Percentiles rank a stretch among this genome's conserved stretches.
phyloP scores from a whole-genome alignment of 768 basidiomycete species.

The Russula ochroleuca region DNA sequence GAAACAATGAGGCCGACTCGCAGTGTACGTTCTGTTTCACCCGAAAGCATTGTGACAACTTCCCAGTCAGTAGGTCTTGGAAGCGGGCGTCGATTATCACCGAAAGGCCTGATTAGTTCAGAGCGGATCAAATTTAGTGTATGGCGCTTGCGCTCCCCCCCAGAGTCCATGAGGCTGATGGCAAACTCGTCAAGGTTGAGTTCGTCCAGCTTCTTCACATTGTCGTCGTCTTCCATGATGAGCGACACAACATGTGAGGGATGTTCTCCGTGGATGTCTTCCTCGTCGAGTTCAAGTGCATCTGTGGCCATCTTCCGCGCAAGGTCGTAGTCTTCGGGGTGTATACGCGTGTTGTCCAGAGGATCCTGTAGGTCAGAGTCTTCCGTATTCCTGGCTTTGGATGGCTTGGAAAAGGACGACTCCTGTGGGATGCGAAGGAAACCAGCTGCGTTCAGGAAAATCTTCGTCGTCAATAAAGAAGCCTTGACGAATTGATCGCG shows the following conservation, averaged over 20 bases:
- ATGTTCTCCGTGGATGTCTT: constrained; percentile 89
- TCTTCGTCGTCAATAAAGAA: constrained; percentile 73
- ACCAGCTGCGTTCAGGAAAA: constrained; percentile 90
- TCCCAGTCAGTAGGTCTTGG: constrained; percentile 65
- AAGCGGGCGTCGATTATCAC: constrained; percentile 69
- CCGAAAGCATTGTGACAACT: constrained; percentile 90
- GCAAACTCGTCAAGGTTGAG: constrained; percentile 97
- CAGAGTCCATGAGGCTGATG: constrained; percentile 79
- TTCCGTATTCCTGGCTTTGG: constrained; percentile 56
- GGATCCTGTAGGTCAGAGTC: constrained; percentile 79
- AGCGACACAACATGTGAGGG: constrained; percentile 84
- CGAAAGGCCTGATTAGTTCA: constrained; percentile 77
- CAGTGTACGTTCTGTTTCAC: constrained; percentile 80
- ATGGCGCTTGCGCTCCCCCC: constrained; percentile 82
- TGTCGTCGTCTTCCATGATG: constrained; percentile 80
- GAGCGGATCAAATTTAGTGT: constrained; percentile 84
- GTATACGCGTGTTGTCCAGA: constrained; percentile 91
- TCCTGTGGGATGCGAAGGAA: constrained; percentile 85
- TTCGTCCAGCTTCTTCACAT: constrained; percentile 76
- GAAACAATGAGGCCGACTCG: constrained; percentile 78
- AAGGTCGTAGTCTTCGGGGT: constrained; percentile 95
- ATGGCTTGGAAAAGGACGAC: constrained; percentile 47
- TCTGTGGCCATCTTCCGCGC: constrained; percentile 98
- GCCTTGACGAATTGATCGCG: constrained; percentile 85
- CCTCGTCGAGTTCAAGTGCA: constrained; percentile 95